Percentiles rank a stretch among this genome's conserved stretches.
Conservation (phyloP, 139 green algal species). For the Auxenochlorella pyrenoidosa region DNA sequence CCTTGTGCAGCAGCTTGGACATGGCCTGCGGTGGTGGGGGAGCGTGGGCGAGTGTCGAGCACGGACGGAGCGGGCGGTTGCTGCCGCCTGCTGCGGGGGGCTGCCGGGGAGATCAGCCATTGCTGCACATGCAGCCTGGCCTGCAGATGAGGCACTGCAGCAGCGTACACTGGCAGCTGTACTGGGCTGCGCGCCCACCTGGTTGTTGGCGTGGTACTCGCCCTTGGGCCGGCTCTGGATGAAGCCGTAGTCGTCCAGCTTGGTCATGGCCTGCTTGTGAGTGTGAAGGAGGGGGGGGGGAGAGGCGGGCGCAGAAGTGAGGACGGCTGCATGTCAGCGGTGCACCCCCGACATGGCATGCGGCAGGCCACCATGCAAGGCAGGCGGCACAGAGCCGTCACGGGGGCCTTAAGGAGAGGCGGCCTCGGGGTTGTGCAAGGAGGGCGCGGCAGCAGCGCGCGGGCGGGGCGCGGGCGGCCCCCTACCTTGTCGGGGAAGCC, state of each 20-base stretch:
- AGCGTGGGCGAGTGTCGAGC: neutral
- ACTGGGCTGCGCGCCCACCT: too few relatives aligned
- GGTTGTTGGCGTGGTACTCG: slow-evolving; percentile 99
- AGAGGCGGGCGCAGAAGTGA: neutral
- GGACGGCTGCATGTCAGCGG: too few relatives aligned
- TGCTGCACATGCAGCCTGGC: too few relatives aligned
- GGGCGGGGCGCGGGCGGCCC: neutral
- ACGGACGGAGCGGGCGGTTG: neutral
- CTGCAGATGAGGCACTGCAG: too few relatives aligned
- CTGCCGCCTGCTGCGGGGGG: too few relatives aligned
- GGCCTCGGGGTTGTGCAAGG: slow-evolving; percentile 74
- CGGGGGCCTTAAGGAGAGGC: slow-evolving; percentile 94
- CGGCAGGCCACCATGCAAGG: slow-evolving; percentile 59
- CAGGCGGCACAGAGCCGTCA: slow-evolving; percentile 63
- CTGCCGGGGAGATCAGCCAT: too few relatives aligned
- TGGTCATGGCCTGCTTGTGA: slow-evolving; percentile 68
- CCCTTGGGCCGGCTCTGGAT: slow-evolving; percentile 88
- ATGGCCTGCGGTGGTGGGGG: slow-evolving; percentile 70
- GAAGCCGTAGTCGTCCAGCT: slow-evolving; percentile 98
- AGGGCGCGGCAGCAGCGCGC: slow-evolving; percentile 56
- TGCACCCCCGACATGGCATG: too few relatives aligned
- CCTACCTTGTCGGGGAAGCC: slow-evolving; percentile 88
- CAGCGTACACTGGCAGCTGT: too few relatives aligned
- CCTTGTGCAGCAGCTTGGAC: slow-evolving; percentile 99
- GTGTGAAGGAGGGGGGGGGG: neutral